Percentiles rank a stretch among this genome's conserved stretches.
Conservation (phyloP, 1,284 basidiomycete genomes). For the Agaricales sp. region DNA sequence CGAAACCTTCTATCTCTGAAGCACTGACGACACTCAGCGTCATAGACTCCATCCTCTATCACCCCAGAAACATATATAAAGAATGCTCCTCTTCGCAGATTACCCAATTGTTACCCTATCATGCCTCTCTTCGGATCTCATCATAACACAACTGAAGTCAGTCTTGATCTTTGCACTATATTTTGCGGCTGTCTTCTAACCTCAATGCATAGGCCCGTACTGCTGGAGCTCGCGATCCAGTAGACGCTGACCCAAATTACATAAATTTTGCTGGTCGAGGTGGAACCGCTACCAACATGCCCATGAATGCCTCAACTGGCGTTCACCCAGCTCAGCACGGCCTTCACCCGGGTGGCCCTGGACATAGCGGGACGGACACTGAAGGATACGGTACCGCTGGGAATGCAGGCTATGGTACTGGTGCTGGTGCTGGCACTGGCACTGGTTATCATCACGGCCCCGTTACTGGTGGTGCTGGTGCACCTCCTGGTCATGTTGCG, state of each 20-base stretch:
- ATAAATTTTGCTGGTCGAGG: not conserved
- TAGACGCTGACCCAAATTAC: not conserved
- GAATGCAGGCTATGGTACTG: too few species aligned
- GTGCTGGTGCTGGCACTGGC: too few species aligned
- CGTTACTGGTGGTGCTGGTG: too few species aligned
- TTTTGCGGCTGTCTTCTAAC: too few species aligned
- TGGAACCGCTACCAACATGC: not conserved
- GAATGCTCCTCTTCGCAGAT: not conserved
- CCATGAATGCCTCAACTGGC: not conserved
- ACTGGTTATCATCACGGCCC: too few species aligned
- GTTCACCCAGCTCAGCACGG: not conserved
- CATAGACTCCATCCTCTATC: not conserved
- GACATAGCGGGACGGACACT: too few species aligned
- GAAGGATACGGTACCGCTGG: too few species aligned
- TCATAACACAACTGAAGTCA: not conserved
- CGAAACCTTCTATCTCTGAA: too few species aligned
- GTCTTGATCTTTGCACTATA: not conserved
- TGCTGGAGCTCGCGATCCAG: not conserved
- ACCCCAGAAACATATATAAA: not conserved
- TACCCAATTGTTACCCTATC: not conserved
- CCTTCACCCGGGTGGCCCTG: too few species aligned
- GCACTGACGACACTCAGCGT: not conserved
- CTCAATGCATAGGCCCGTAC: not conserved
- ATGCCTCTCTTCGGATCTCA: slow-evolving; percentile 1
- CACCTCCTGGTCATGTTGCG: not conserved